Evolutionary conservation across 1,139 yeast genomes (phyloP).

Genomic region (Pichia cactophila): DNA sequence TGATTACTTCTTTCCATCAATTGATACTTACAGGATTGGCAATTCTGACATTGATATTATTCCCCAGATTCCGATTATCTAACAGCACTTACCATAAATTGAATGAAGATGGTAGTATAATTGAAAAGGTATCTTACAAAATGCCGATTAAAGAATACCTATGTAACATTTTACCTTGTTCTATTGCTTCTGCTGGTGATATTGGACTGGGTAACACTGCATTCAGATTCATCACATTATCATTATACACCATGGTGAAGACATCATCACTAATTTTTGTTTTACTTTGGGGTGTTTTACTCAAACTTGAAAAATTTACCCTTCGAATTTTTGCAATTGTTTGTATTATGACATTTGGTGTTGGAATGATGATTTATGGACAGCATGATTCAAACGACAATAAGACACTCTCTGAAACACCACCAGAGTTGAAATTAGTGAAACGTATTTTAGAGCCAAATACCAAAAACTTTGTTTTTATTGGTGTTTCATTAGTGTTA

Average conservation of each 20-base stretch:
- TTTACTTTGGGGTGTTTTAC: conserved; percentile 72
- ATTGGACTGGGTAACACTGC: conserved; percentile 89
- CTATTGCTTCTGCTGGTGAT: conserved; percentile 84
- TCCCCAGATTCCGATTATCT: conserved; percentile 41
- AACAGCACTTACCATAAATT: conserved; percentile 22
- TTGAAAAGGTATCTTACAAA: conserved; percentile 10
- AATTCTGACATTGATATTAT: conserved; percentile 34
- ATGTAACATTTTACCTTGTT: conserved; percentile 69
- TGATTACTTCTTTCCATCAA: conserved; percentile 83
- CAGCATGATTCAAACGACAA: conserved; percentile 18
- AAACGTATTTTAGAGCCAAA: conserved; percentile 1
- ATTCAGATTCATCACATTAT: conserved; percentile 66
- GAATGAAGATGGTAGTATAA: background rate
- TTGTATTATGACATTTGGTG: conserved; percentile 70
- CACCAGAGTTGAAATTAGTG: background rate
- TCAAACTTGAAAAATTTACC: conserved; percentile 66
- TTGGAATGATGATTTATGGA: conserved; percentile 71
- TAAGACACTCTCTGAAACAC: background rate
- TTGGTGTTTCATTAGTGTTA: conserved; percentile 69
- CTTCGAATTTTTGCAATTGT: conserved; percentile 64
- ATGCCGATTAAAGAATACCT: conserved; percentile 31
- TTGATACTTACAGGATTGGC: conserved; percentile 52
- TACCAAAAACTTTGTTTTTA: conserved; percentile 17
- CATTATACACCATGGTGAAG: conserved; percentile 88
- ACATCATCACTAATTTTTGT: conserved; percentile 86